Conservation (phyloP, 2,329 filamentous ascomycete genomes). For the Zymoseptoria pseudotritici region DNA sequence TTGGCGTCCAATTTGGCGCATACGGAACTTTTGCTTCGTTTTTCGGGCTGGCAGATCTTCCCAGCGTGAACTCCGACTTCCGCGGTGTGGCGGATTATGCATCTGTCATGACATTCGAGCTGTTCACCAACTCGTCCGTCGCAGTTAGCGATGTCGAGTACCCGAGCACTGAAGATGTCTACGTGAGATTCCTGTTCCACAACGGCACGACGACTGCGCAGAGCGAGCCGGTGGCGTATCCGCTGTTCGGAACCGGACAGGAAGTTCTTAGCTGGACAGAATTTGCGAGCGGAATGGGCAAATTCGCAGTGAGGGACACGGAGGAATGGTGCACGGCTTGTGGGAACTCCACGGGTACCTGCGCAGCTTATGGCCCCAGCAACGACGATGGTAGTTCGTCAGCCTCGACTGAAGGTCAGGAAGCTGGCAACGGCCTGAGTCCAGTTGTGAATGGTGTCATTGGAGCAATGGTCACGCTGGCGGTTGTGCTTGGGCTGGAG, state of each 20-base stretch:
- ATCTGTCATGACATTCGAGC: slow-evolving; percentile 72
- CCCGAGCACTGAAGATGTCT: slow-evolving; percentile 40
- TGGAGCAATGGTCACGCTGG: slow-evolving; percentile 61
- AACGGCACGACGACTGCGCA: slow-evolving; percentile 49
- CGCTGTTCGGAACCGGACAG: slow-evolving; percentile 52
- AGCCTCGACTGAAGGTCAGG: slow-evolving; percentile 7
- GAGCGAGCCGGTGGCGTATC: slow-evolving; percentile 46
- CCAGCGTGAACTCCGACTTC: slow-evolving; percentile 53
- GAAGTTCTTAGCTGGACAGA: slow-evolving; percentile 58
- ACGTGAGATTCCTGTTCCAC: slow-evolving; percentile 56
- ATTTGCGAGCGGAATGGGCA: slow-evolving; percentile 56
- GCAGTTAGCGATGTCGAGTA: slow-evolving; percentile 35
- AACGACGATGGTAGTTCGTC: slow-evolving; percentile 20
- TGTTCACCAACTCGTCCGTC: slow-evolving; percentile 45
- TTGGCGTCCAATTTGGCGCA: slow-evolving; percentile 53
- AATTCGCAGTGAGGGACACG: slow-evolving; percentile 60
- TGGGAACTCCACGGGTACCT: slow-evolving; percentile 62
- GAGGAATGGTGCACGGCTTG: slow-evolving; percentile 67
- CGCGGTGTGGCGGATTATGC: slow-evolving; percentile 77
- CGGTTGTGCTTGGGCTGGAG: slow-evolving; percentile 53
- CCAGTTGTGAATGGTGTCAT: slow-evolving; percentile 74
- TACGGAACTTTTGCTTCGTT: slow-evolving; percentile 56
- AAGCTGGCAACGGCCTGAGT: slow-evolving; percentile 47
- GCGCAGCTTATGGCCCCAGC: slow-evolving; percentile 42
- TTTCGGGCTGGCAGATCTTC: slow-evolving; percentile 52